phyloP scores from a whole-genome alignment of 768 basidiomycete genomes.

The Boletus pseudopeckii region DNA sequence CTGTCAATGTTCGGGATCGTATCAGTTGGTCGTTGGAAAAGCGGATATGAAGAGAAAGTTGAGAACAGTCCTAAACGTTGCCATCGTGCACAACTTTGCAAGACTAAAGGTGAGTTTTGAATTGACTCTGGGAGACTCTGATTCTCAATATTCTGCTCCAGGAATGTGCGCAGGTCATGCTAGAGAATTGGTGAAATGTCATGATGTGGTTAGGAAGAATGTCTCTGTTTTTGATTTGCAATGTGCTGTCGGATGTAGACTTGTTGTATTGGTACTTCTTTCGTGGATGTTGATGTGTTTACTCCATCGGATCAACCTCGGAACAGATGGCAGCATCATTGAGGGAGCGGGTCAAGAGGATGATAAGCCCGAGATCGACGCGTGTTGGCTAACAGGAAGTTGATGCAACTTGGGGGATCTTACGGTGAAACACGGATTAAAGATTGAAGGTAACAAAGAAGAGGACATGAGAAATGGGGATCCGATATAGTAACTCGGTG shows the following conservation, averaged over 20 bases:
- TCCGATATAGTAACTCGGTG: too few species aligned
- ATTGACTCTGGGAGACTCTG: not conserved
- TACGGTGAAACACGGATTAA: too few species aligned
- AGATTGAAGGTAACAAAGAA: too few species aligned
- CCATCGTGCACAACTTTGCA: constrained; percentile 64
- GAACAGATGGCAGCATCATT: too few species aligned
- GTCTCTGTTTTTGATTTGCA: not conserved
- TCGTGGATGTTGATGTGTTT: too few species aligned
- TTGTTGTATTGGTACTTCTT: not conserved
- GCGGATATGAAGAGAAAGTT: constrained; percentile 69
- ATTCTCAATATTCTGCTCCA: constrained; percentile 11
- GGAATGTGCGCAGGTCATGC: constrained; percentile 39
- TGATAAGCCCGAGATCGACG: too few species aligned
- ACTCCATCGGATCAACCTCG: too few species aligned
- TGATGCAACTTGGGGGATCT: too few species aligned
- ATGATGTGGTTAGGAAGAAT: not conserved
- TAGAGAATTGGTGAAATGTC: constrained; percentile 35
- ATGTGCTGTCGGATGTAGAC: not conserved
- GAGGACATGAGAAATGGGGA: too few species aligned
- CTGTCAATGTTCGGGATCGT: constrained; percentile 87
- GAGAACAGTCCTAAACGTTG: constrained; percentile 80
- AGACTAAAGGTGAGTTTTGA: constrained; percentile 57
- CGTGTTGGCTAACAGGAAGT: too few species aligned
- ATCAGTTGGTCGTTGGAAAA: constrained; percentile 68
- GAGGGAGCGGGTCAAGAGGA: too few species aligned